These are phyloP conservation scores for Yueomyces sp. DNA, from an alignment of 805 yeast species.

Conservation along the genomic window DNA sequence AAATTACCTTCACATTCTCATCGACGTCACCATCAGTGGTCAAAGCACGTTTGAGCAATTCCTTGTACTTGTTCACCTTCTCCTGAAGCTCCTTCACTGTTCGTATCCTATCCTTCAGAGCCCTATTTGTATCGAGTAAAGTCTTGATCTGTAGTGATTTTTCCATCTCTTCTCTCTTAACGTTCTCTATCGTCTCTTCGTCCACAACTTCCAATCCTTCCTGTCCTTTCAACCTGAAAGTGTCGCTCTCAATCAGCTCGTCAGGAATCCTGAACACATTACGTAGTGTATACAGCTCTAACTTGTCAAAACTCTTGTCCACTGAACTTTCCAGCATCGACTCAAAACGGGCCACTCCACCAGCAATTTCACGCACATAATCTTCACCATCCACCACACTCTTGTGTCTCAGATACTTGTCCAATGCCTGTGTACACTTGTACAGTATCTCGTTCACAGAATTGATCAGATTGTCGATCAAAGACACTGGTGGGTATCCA, in stretches of 20 bases:
- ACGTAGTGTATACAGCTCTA: conserved; percentile 68
- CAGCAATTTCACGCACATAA: conserved; percentile 41
- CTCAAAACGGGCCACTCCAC: conserved; percentile 76
- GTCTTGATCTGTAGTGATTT: conserved; percentile 13
- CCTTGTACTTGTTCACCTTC: conserved; percentile 14
- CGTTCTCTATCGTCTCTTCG: conserved; percentile 3
- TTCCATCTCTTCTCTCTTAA: conserved; percentile 6
- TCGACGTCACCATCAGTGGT: conserved; percentile 3
- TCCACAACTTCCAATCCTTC: conserved; percentile 29
- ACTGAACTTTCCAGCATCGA: conserved; percentile 60
- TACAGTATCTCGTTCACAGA: conserved; percentile 76
- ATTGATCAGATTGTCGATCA: conserved; percentile 79
- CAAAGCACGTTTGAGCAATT: conserved; percentile 4
- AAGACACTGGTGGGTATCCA: conserved; percentile 69
- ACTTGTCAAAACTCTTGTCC: conserved; percentile 73
- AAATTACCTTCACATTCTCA: conserved; percentile 4
- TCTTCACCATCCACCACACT: conserved; percentile 10
- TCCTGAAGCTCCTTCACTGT: conserved; percentile 8
- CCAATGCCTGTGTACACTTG: conserved; percentile 69
- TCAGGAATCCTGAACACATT: conserved; percentile 63
- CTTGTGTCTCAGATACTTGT: conserved; percentile 36
- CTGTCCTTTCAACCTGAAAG: conserved; percentile 58
- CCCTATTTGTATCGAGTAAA: conserved; percentile 8
- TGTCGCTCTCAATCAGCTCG: conserved; percentile 51
- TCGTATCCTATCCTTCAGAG: conserved; percentile 9